Conservation (phyloP, 805 yeast species). For the Barnettozyma sp. region DNA sequence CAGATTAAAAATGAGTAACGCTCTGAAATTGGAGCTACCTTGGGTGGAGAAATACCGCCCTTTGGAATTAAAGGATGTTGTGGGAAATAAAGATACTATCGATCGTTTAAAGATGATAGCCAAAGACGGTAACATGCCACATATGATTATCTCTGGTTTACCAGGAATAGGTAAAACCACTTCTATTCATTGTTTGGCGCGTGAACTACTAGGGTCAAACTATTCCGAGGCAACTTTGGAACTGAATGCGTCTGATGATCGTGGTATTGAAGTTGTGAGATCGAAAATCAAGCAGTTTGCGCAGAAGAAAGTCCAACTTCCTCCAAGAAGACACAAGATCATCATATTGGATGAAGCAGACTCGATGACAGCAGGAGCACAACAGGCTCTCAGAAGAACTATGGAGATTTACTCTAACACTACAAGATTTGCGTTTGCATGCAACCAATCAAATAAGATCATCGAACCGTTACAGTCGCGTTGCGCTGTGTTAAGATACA, state of each 20-base stretch:
- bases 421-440: conserved; percentile 97
- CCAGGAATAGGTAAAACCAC: conserved; percentile 99
- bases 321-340: conserved; percentile 87
- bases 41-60: conserved; percentile 97
- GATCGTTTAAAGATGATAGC: conserved; percentile 80
- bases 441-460: conserved; percentile 89
- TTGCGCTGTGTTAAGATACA: conserved; percentile 88
- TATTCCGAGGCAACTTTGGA: conserved; percentile 83
- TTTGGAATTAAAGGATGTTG: conserved; percentile 67
- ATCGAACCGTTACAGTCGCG: conserved; percentile 95
- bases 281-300: conserved; percentile 94
- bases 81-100: conserved; percentile 88
- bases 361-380: conserved; percentile 81
- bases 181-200: conserved; percentile 82
- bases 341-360: conserved; percentile 94
- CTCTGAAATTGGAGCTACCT: conserved; percentile 24
- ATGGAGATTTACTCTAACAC: conserved; percentile 95
- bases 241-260: conserved; percentile 91
- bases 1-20: conserved; percentile 12
- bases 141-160: conserved; percentile 87
- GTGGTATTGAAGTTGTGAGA: conserved; percentile 96
- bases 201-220: conserved; percentile 67
- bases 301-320: conserved; percentile 82
- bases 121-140: conserved; percentile 93
- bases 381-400: conserved; percentile 63